These are phyloP conservation scores for Viola pubescens DNA, from an alignment of 441 rosid genomes.

Conservation along the genomic window DNA sequence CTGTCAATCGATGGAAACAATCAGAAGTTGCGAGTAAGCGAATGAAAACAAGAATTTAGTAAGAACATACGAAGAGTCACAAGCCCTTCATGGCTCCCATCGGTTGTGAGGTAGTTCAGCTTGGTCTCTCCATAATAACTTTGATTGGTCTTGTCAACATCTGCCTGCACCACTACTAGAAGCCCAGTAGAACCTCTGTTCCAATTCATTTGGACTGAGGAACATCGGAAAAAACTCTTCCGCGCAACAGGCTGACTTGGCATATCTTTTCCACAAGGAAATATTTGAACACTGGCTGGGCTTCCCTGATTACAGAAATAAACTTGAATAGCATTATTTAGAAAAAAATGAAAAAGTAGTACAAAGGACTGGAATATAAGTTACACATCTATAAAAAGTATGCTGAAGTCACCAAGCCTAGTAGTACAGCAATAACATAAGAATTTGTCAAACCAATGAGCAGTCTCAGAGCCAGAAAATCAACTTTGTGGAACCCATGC, in stretches of 20 bases:
- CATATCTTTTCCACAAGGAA: conserved; percentile 48
- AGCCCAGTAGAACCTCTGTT: conserved; percentile 80
- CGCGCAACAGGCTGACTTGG: conserved; percentile 74
- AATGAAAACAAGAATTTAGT: conserved; percentile 5
- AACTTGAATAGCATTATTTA: conserved; percentile 1
- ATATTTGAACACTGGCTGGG: conserved; percentile 92
- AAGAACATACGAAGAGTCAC: conserved; percentile 70
- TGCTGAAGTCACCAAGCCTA: too few relatives aligned
- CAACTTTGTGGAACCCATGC: too few relatives aligned
- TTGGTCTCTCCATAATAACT: conserved; percentile 91
- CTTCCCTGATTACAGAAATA: conserved; percentile 44
- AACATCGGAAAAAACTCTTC: conserved; percentile 77
- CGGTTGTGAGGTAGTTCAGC: conserved; percentile 74
- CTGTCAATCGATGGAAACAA: conserved; percentile 33
- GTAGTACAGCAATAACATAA: too few relatives aligned
- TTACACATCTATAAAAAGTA: too few relatives aligned
- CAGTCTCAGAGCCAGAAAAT: too few relatives aligned
- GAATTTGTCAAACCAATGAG: too few relatives aligned
- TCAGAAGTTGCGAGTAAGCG: conserved; percentile 20
- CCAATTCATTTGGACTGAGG: conserved; percentile 79
- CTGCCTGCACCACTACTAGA: conserved; percentile 69
- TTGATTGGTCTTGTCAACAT: conserved; percentile 90
- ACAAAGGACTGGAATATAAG: too few relatives aligned
- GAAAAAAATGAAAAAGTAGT: background rate
- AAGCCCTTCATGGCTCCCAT: conserved; percentile 77